Base-by-base conservation (phyloP, 1,284 basidiomycete genomes). In the Wolfiporia cocos region DNA sequence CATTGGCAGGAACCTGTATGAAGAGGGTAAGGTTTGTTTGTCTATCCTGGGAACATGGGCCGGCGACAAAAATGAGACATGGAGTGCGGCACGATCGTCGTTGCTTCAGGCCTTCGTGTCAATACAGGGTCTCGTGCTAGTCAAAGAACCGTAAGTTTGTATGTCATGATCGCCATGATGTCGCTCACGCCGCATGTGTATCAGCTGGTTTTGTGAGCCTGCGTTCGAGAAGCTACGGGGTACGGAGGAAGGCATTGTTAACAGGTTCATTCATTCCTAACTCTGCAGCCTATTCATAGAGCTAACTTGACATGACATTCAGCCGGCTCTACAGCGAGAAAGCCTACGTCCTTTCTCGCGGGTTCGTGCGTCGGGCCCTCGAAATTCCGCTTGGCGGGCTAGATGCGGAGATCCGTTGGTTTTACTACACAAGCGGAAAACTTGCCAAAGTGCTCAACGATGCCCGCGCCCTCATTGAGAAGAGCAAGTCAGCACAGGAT, bases 11-110 rank as follows among this genome's bases (percentile, higher is more conserved):
- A 96, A 97, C 63, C 66, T 96, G 37, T 97, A 97, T 55, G 92
- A 95, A 58, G 93, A 97, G 53, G 92, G 92, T 34, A 95, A 95
- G 62, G 92, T 97, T 30, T 97, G 93, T 57, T 63, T 97, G 37
- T 93, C 89, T 19, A 86, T 97, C 35, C 66, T 96, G 3, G 90
- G 90, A 15, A 96, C 92, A 0, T 97, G 92, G 92, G 76, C 81
- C 1, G 92, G 93, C 4, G 92, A 93, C 56, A 79, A 73, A 59
- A 87, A 75, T 51, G 92, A 95, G 64, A 82, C 78, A 5, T 93
- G 91, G 91, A 90, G 68, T 59, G 71, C 88, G 44, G 73, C 76
- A 50, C 78, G 74, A 47, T 93, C 89, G 2, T 93, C 90, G 9
- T 67, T 97, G 29, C 73, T 97, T 5, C 93, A 97, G 64, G 89